A percentile compares a stretch with the other conserved stretches of the same genome.
Evolutionary conservation across 768 basidiomycete genomes (phyloP).

Genomic region (Termitomyces sp.): DNA sequence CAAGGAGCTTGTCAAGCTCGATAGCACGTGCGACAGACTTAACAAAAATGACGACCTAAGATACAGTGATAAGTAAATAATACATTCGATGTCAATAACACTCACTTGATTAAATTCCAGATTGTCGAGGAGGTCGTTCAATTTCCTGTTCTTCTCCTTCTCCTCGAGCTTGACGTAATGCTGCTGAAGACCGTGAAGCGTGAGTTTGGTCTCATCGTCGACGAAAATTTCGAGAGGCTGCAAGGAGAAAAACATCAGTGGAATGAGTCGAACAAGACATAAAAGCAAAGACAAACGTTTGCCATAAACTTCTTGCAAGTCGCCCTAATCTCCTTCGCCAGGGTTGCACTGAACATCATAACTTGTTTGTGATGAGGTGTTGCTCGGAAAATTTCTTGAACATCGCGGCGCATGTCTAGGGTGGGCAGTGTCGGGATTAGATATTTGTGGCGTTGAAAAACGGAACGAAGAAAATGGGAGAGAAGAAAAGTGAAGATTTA

Average conservation of each 20-base stretch:
- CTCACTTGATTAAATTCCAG: constrained; percentile 96
- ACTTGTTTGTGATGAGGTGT: constrained; percentile 99
- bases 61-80: neutral
- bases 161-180: constrained; percentile 98
- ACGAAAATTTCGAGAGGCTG: constrained; percentile 99
- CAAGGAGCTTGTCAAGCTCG: constrained; percentile 91
- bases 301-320: constrained; percentile 99
- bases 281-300: constrained; percentile 57
- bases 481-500: constrained; percentile 30
- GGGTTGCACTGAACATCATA: constrained; percentile 99
- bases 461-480: constrained; percentile 44
- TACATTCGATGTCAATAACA: neutral
- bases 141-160: constrained; percentile 90
- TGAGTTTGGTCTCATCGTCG: constrained; percentile 98
- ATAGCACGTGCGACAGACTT: constrained; percentile 97
- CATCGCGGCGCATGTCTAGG: constrained; percentile 99
- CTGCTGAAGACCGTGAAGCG: constrained; percentile 96
- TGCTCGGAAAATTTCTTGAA: constrained; percentile 99
- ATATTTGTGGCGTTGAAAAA: constrained; percentile 42
- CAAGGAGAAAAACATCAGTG: neutral
- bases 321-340: constrained; percentile 92
- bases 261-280: neutral
- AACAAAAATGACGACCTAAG: constrained; percentile 96
- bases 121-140: constrained; percentile 92
- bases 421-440: constrained; percentile 66